A percentile compares a stretch with the other conserved stretches of the same genome.
phyloP scores from a whole-genome alignment of 2,329 filamentous ascomycete species.

The Epichloe brachyelytri region DNA sequence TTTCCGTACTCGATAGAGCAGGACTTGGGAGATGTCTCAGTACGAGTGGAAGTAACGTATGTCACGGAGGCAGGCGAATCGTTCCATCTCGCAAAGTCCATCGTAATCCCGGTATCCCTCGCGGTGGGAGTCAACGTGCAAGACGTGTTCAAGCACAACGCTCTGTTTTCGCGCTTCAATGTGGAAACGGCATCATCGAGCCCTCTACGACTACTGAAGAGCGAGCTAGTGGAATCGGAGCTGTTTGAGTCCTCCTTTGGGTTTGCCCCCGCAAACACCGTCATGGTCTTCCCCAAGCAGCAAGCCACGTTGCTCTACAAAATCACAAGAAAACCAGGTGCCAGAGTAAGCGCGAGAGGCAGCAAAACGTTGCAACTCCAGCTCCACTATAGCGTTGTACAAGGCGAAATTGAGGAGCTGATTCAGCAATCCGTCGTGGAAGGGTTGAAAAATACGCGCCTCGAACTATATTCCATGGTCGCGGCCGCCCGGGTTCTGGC shows the following conservation, averaged over 20 bases:
- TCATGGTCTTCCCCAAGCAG: slow-evolving; percentile 67
- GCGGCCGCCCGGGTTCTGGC: slow-evolving; percentile 30
- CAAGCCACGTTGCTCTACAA: slow-evolving; percentile 73
- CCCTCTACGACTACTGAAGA: slow-evolving; percentile 61
- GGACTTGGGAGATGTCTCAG: slow-evolving; percentile 54
- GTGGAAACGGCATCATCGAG: slow-evolving; percentile 67
- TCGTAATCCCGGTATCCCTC: slow-evolving; percentile 59
- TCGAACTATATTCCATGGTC: slow-evolving; percentile 34
- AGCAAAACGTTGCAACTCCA: slow-evolving; percentile 49
- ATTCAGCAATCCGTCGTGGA: slow-evolving; percentile 30
- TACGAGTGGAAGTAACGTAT: slow-evolving; percentile 67
- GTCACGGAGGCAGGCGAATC: slow-evolving; percentile 47
- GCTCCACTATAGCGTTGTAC: slow-evolving; percentile 63
- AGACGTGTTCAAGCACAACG: slow-evolving; percentile 77
- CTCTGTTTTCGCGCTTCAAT: slow-evolving; percentile 80
- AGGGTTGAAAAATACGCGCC: slow-evolving; percentile 24
- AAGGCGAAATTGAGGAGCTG: slow-evolving; percentile 53
- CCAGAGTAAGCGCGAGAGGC: slow-evolving; percentile 18
- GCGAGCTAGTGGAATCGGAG: slow-evolving; percentile 57
- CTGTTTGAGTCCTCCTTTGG: slow-evolving; percentile 54
- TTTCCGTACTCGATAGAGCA: slow-evolving; percentile 79
- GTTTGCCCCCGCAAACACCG: slow-evolving; percentile 33
- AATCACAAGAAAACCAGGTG: slow-evolving; percentile 44
- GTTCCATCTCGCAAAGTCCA: slow-evolving; percentile 28
- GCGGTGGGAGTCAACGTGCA: slow-evolving; percentile 93